A percentile compares a stretch with the other conserved stretches of the same genome.
phyloP scores from a whole-genome alignment of 495 filamentous ascomycete species.

The Penicillium ochrochloron region DNA sequence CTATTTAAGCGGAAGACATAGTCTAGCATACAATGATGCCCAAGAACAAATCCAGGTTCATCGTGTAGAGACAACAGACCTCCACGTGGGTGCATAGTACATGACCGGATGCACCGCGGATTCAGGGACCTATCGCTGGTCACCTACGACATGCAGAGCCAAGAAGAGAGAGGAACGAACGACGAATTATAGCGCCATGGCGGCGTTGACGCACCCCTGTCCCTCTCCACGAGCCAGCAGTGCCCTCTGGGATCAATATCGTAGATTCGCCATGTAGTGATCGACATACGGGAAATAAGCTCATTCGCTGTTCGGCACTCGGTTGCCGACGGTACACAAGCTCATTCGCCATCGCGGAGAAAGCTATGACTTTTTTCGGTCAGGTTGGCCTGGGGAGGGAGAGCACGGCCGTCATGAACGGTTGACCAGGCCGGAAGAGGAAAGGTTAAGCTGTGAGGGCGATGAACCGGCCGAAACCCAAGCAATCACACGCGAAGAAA shows the following conservation, averaged over 20 bases:
- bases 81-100: slow-evolving; percentile 5
- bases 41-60: not conserved
- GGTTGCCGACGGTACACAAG: not conserved
- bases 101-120: not conserved
- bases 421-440: not conserved
- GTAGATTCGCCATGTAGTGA: not conserved
- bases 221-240: slow-evolving; percentile 15
- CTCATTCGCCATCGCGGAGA: not conserved
- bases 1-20: not conserved
- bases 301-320: not conserved
- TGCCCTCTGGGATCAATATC: not conserved
- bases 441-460: not conserved
- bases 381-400: not conserved
- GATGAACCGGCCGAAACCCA: slow-evolving; percentile 7
- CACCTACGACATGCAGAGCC: not conserved
- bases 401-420: slow-evolving; percentile 6
- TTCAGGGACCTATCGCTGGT: slow-evolving; percentile 7
- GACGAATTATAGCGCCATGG: not conserved
- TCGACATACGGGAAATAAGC: not conserved
- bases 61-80: slow-evolving; percentile 1
- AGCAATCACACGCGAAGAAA: slow-evolving; percentile 15
- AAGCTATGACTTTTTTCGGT: not conserved
- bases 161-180: not conserved
- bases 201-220: not conserved
- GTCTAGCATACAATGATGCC: not conserved